phyloP scores from a whole-genome alignment of 2,329 filamentous ascomycete species.

The Magnaporthiopsis rhizophila region DNA sequence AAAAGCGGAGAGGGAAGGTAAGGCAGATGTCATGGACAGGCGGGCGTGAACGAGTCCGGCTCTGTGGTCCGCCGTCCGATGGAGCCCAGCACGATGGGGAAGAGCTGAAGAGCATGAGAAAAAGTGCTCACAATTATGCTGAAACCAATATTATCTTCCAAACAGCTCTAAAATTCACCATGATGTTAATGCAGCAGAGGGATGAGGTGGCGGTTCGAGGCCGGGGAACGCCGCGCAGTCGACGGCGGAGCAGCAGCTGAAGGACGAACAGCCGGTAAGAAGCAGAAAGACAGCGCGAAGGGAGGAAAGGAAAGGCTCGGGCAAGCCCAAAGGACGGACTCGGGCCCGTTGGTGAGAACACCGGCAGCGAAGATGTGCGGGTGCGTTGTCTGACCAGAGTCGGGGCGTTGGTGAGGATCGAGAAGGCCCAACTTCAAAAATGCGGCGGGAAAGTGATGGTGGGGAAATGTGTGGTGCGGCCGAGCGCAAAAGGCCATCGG shows the following conservation, averaged over 20 bases:
- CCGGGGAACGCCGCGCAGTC: background rate
- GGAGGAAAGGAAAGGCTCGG: background rate
- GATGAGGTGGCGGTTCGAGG: background rate
- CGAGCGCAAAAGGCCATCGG: background rate
- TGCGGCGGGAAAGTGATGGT: slow-evolving; percentile 4
- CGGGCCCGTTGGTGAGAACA: background rate
- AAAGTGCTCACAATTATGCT: slow-evolving; percentile 6
- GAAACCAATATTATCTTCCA: background rate
- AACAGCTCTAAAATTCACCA: slow-evolving; percentile 6
- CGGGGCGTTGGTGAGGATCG: background rate
- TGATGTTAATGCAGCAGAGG: slow-evolving; percentile 6
- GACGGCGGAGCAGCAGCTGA: background rate
- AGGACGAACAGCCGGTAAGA: background rate
- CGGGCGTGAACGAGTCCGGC: background rate
- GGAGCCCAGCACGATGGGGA: too few species aligned
- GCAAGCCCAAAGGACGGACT: background rate
- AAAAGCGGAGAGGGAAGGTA: background rate
- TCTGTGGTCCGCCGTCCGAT: too few species aligned
- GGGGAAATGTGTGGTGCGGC: slow-evolving; percentile 5
- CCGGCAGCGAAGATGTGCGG: background rate
- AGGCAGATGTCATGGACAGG: background rate
- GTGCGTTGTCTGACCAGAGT: background rate
- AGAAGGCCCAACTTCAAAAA: slow-evolving; percentile 6
- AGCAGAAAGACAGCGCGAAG: background rate
- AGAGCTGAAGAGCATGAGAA: background rate